A percentile compares a stretch with the other conserved stretches of the same genome.
These are phyloP conservation scores for Bipolaris bicolor DNA, from an alignment of 2,329 filamentous ascomycete species.

Conservation along the genomic window DNA sequence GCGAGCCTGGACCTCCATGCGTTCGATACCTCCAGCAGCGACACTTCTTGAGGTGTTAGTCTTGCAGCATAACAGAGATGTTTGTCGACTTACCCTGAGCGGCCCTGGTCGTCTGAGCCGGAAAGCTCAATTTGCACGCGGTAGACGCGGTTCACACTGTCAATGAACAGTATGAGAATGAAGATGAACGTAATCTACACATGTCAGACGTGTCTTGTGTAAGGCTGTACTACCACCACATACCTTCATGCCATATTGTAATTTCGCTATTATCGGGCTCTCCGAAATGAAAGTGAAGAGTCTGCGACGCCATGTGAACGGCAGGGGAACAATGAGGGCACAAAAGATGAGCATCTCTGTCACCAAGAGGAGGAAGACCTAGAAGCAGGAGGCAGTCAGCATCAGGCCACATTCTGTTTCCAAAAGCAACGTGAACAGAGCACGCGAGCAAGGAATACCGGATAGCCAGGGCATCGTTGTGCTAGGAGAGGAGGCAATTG, in stretches of 20 bases:
- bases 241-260: conserved; percentile 96
- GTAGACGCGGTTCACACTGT: conserved; percentile 95
- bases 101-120: conserved; percentile 68
- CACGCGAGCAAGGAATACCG: conserved; percentile 13
- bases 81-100: conserved; percentile 55
- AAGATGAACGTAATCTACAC: conserved; percentile 92
- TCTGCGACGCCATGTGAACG: conserved; percentile 82
- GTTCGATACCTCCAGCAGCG: conserved; percentile 80
- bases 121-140: conserved; percentile 90
- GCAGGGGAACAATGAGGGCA: conserved; percentile 82
- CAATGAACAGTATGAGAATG: conserved; percentile 96
- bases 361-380: conserved; percentile 86
- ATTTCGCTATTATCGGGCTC: conserved; percentile 81
- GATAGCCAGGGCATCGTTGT: not conserved
- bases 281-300: conserved; percentile 97
- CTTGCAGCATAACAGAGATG: not conserved
- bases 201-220: conserved; percentile 18
- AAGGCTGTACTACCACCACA: conserved; percentile 2
- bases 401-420: conserved; percentile 22
- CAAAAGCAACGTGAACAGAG: not conserved
- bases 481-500: not conserved
- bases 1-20: conserved; percentile 97
- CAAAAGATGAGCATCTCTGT: conserved; percentile 83
- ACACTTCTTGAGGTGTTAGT: conserved; percentile 54
- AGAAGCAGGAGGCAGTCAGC: conserved; percentile 35